Conservation (phyloP, 2,329 filamentous ascomycete genomes). For the Exophiala sideris region DNA sequence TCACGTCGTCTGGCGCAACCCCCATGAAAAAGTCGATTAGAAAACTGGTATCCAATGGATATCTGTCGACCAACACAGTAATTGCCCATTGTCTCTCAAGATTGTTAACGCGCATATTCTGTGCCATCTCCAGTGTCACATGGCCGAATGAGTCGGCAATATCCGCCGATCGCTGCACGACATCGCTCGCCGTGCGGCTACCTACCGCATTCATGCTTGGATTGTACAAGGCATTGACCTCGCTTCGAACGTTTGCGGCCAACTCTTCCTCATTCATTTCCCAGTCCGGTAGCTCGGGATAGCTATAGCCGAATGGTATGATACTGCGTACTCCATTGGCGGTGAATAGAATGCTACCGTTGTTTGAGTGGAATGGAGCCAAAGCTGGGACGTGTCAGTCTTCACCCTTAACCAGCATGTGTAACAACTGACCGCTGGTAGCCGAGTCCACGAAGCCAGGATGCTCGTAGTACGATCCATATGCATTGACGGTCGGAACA, state of each 20-base stretch:
- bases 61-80: slow-evolving; percentile 56
- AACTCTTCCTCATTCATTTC: slow-evolving; percentile 36
- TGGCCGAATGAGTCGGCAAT: slow-evolving; percentile 36
- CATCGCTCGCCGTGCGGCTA: slow-evolving; percentile 5
- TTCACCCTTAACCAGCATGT: slow-evolving; percentile 5
- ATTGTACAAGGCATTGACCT: slow-evolving; percentile 63
- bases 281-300: slow-evolving; percentile 60
- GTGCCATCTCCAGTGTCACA: slow-evolving; percentile 21
- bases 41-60: slow-evolving; percentile 60
- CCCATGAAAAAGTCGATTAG: slow-evolving; percentile 68
- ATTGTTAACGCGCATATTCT: slow-evolving; percentile 30
- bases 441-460: slow-evolving; percentile 20
- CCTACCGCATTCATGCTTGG: slow-evolving; percentile 14
- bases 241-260: slow-evolving; percentile 41
- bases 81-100: slow-evolving; percentile 58
- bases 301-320: slow-evolving; percentile 68
- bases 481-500: slow-evolving; percentile 45
- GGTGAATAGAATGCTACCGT: slow-evolving; percentile 60
- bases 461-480: slow-evolving; percentile 52
- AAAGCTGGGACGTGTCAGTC: slow-evolving; percentile 28
- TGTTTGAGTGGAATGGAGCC: slow-evolving; percentile 63
- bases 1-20: slow-evolving; percentile 43
- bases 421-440: slow-evolving; percentile 18
- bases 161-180: slow-evolving; percentile 31
- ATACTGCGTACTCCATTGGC: slow-evolving; percentile 60